Evolutionary conservation across 2,329 filamentous ascomycete genomes (phyloP), one percentile per base, ranked within the genome.

Genomic region (Colletotrichum tamarilloi): DNA sequence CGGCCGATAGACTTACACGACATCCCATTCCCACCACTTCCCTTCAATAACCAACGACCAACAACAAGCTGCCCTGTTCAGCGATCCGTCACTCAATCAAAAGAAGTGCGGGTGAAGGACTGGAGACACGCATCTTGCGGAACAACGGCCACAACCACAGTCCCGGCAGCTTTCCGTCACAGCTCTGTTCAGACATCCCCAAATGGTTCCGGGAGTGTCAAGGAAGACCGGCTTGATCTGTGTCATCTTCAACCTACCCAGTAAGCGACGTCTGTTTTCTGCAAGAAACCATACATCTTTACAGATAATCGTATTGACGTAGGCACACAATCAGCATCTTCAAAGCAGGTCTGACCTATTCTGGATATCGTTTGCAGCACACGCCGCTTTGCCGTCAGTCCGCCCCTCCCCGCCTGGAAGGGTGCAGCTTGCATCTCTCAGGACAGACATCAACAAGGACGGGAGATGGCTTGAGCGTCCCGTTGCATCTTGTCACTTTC

Each of bases 361-460:
- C 26, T 22, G 28, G 42, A n/a, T 14, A 5, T 69, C 28, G 70
- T 73, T 65, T 73, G 70, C 24, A 70, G 66, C 59, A 59, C 52
- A 58, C 28, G 53, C 69, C 55, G 59, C 55, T 56, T 26, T 65
- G 42, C 16, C 53, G 46, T 56, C 66, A 38, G 26, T 24, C 42
- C 12, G 35, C 59, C 53, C 19, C 38, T 28, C 53, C 28, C 16
- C n/a, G 30, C 26, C 49, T 57, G 62, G 71, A 53, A 65, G 60
- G 55, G 14, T 60, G 42, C 60, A 49, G 35, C 26, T 28, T 46
- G 24, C 55, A 60, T 59, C 53, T 46, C 16, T 30, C 53, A 38
- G 46, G n/a, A 62, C 24, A 4, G 26, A 32, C 14, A 42, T 42
- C 38, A 28, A 63, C 42, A 35, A 1, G 4, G 28, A 38, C 68